Base-by-base conservation (phyloP, 768 basidiomycete species). In the Podaxis sp. region DNA sequence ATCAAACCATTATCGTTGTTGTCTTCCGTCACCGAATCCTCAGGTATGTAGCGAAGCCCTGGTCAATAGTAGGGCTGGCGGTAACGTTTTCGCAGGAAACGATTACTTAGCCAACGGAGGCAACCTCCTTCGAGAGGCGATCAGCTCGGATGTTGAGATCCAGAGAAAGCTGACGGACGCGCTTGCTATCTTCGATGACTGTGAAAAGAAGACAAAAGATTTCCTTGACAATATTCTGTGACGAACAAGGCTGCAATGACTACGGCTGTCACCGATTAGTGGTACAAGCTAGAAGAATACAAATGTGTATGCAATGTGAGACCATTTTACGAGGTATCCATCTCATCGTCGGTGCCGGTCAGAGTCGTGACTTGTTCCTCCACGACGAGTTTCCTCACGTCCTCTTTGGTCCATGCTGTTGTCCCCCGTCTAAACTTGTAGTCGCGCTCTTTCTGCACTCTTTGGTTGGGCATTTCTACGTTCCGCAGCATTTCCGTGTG, bases 401-500 rank as follows among this genome's bases (percentile, higher is more conserved):
- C 81, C 77, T 97, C 93, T 64, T 83, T 88, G 76, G 90, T 93
- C 86, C 88, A 93, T 4, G 90, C 92, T 0, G 95, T 98, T 25
- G 95, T 94, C 4, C 95, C 95, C 55, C 88, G 76, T 63, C 88
- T 82, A 82, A 96, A 98, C 12, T 79, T 80, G 67, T 86, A 86
- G 63, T 76, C 79, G 59, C 84, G 79, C 74, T 94, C 92, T 72
- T 94, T 93, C 73, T 85, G 77, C 24, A 86, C 89, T 6, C 94
- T 85, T 68, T 90, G 83, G 72, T 95, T 96, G 1, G 97, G 97
- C 80, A 84, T 95, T 75, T 91, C 89, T 72, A 91, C 91, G 78
- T 98, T 98, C 65, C 97, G 85, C 63, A 98, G 78, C 91, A 92
- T 96, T 75, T 97, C 94, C 0, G 95, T 96, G 64, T 87, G 80